phyloP scores from a whole-genome alignment of 1,139 yeast genomes.

The Trichomonascaceae sp. region DNA sequence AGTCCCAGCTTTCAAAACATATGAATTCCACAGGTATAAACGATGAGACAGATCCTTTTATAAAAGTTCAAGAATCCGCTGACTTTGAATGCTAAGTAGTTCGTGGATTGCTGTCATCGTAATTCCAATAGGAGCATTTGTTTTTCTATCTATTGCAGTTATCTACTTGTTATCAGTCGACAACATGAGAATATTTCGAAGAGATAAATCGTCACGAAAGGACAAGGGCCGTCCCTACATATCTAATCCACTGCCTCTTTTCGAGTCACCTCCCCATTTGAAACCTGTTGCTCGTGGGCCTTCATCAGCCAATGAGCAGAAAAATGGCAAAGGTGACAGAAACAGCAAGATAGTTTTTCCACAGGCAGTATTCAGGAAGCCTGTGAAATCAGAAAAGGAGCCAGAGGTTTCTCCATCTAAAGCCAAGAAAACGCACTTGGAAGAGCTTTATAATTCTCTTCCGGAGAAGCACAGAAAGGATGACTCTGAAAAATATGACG shows the following conservation, averaged over 20 bases:
- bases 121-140: no score
- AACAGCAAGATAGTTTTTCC: background rate
- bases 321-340: background rate
- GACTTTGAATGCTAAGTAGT: background rate
- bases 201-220: background rate
- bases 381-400: background rate
- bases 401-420: background rate
- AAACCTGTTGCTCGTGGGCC: background rate
- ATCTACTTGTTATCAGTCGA: background rate
- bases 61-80: background rate
- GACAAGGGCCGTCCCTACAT: background rate
- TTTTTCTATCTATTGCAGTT: background rate
- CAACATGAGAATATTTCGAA: background rate
- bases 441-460: background rate
- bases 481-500: background rate
- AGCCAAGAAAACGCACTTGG: background rate
- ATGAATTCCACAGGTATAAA: background rate
- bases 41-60: background rate
- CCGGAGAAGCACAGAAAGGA: background rate
- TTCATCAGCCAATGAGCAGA: background rate
- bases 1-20: background rate
- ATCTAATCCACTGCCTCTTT: background rate
- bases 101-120: no score
- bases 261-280: background rate
- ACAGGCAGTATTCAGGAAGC: background rate